Evolutionary conservation across 345 rosid species (phyloP).

Genomic region (Camelina hispida): DNA sequence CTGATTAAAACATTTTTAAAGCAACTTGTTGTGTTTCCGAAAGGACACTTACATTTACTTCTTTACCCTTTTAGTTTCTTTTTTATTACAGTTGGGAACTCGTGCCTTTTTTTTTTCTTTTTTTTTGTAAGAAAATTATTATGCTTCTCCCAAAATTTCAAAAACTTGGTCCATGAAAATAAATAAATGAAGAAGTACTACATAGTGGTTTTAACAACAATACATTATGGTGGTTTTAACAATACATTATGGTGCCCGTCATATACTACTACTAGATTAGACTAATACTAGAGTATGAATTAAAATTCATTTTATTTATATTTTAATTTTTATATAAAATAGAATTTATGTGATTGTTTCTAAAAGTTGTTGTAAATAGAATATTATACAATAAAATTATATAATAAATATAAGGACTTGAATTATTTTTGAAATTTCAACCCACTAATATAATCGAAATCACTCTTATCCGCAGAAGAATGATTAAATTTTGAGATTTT

Average conservation of each 20-base stretch:
- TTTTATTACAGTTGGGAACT: constrained; percentile 46
- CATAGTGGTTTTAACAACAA: neutral
- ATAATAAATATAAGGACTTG: too few relatives aligned
- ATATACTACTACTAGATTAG: too few relatives aligned
- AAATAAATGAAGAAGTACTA: neutral
- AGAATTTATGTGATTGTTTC: too few relatives aligned
- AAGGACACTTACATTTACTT: constrained; percentile 26
- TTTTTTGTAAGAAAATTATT: neutral
- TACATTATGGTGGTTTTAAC: neutral
- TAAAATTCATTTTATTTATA: too few relatives aligned
- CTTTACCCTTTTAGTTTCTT: constrained; percentile 17
- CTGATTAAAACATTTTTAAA: constrained; percentile 22
- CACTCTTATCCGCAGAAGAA: too few relatives aligned
- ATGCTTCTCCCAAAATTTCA: constrained; percentile 38
- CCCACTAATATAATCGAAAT: too few relatives aligned
- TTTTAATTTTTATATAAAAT: too few relatives aligned
- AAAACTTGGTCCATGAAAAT: constrained; percentile 37
- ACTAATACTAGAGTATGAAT: too few relatives aligned
- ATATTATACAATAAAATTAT: too few relatives aligned
- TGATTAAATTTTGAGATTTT: too few relatives aligned
- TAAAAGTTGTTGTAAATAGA: too few relatives aligned
- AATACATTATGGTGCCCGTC: neutral
- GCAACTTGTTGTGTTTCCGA: constrained; percentile 43
- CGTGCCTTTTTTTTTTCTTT: constrained; percentile 28
- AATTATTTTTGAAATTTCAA: too few relatives aligned